phyloP scores from a whole-genome alignment of 306 rosid genomes.

The Glycine latifolia region DNA sequence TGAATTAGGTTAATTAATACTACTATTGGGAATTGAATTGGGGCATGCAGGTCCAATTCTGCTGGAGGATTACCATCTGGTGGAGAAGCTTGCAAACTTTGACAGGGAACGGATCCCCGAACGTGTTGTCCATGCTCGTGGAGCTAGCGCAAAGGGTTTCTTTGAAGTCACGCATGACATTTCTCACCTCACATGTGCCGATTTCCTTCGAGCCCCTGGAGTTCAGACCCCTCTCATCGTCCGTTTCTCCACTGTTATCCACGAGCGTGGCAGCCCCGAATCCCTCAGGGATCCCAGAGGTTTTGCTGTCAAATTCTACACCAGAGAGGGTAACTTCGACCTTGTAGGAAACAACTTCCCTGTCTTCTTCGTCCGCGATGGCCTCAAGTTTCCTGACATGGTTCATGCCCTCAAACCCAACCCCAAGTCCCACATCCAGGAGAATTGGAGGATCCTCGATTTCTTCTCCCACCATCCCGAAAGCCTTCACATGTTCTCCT shows the following conservation, averaged over 20 bases:
- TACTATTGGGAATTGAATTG: too few relatives aligned
- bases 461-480: conserved; percentile 89
- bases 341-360: conserved; percentile 91
- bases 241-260: conserved; percentile 90
- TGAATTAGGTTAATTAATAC: neutral
- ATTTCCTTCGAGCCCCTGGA: conserved; percentile 92
- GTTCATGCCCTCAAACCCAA: conserved; percentile 87
- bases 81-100: conserved; percentile 84
- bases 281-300: conserved; percentile 89
- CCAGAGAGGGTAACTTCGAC: conserved; percentile 94
- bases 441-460: conserved; percentile 85
- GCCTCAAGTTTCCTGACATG: conserved; percentile 88
- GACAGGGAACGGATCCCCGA: conserved; percentile 87
- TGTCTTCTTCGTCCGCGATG: conserved; percentile 82
- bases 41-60: conserved; percentile 73
- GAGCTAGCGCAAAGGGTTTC: conserved; percentile 89
- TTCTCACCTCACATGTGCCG: conserved; percentile 80
- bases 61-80: conserved; percentile 84
- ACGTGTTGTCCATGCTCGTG: conserved; percentile 91
- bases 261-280: conserved; percentile 96
- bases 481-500: conserved; percentile 80
- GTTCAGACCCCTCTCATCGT: conserved; percentile 87
- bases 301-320: conserved; percentile 84
- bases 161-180: conserved; percentile 90
- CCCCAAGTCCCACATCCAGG: conserved; percentile 92